Conservation (phyloP, 495 filamentous ascomycete genomes). For the Hypoxylon perforatum region DNA sequence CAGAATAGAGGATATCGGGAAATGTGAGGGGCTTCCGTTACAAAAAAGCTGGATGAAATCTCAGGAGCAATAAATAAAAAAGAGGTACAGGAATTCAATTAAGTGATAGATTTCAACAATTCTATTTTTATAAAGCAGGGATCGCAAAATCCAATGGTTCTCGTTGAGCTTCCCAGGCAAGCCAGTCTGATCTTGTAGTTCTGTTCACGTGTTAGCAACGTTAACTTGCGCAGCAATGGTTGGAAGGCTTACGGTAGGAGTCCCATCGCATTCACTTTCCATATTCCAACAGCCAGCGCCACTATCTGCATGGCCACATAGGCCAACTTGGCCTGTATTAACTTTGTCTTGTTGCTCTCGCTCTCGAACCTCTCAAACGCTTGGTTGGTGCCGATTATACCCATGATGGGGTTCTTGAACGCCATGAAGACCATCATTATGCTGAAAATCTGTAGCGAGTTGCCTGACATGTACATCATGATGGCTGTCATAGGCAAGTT, state of each 20-base stretch:
- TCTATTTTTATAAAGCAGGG: slow-evolving; percentile 59
- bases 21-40: not conserved
- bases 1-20: slow-evolving; percentile 1
- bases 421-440: slow-evolving; percentile 99
- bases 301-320: slow-evolving; percentile 89
- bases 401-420: slow-evolving; percentile 95
- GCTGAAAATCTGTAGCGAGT: slow-evolving; percentile 97
- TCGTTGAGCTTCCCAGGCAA: slow-evolving; percentile 90
- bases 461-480: slow-evolving; percentile 99
- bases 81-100: not conserved
- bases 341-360: slow-evolving; percentile 74
- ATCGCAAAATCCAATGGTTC: slow-evolving; percentile 78
- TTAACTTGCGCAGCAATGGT: not conserved
- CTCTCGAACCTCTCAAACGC: slow-evolving; percentile 91
- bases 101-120: not conserved
- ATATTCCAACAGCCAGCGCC: slow-evolving; percentile 85
- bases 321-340: slow-evolving; percentile 83
- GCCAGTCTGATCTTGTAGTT: slow-evolving; percentile 93
- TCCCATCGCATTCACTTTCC: slow-evolving; percentile 98
- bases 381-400: slow-evolving; percentile 78
- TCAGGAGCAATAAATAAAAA: not conserved
- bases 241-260: slow-evolving; percentile 79
- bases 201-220: slow-evolving; percentile 58
- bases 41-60: not conserved
- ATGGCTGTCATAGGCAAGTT: slow-evolving; percentile 96